Percentiles rank a stretch among this genome's conserved stretches.
These are phyloP conservation scores for Allium cepa DNA, from an alignment of 106 monocot genomes.

Conservation along the genomic window DNA sequence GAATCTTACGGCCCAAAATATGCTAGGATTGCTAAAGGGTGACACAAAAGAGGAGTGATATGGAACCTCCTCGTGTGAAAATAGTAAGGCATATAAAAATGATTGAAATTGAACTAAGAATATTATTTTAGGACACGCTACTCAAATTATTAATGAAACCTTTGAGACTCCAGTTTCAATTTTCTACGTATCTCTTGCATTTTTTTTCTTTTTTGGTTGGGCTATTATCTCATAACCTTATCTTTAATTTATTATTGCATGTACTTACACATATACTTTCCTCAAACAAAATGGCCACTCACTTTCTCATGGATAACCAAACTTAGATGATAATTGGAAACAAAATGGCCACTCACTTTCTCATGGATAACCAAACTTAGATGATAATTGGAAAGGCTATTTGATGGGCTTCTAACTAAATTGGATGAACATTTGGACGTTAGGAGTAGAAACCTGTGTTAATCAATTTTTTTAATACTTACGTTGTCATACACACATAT, in stretches of 20 bases:
- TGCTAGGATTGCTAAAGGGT: too few species aligned
- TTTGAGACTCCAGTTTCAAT: conserved; percentile 19
- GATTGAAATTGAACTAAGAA: not conserved
- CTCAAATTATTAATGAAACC: not conserved
- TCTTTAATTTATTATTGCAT: not conserved
- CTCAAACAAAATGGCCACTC: not conserved
- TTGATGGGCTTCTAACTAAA: conserved; percentile 1
- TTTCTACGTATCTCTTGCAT: not conserved
- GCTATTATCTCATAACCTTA: conserved; percentile 9
- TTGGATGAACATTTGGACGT: conserved; percentile 9
- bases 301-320: not conserved
- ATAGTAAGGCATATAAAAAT: not conserved
- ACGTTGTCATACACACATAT: not conserved
- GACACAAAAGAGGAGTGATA: too few species aligned
- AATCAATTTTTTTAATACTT: not conserved
- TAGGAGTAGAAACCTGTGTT: not conserved
- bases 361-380: not conserved
- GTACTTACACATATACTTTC: not conserved
- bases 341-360: not conserved
- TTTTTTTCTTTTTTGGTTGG: not conserved
- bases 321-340: not conserved
- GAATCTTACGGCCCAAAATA: too few species aligned
- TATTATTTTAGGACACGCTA: not conserved
- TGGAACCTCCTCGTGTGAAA: not conserved
- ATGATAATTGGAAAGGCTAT: not conserved